A percentile compares a stretch with the other conserved stretches of the same genome.
phyloP scores from a whole-genome alignment of 1,139 yeast species.

The Debaryomyces fabryi region DNA sequence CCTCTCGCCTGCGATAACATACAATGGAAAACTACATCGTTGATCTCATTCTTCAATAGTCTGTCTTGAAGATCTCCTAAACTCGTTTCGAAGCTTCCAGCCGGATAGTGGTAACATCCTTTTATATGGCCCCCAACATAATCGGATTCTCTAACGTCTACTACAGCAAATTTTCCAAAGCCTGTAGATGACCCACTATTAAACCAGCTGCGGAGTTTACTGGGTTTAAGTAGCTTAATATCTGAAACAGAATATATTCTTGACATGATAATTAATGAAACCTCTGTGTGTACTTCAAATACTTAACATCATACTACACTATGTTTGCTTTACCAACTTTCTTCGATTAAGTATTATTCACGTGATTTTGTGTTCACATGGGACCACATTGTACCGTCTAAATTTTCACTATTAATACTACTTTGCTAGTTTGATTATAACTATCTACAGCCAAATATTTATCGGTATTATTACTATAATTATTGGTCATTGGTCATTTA shows the following conservation, averaged over 20 bases:
- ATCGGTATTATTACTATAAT: neutral
- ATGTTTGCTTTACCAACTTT: neutral
- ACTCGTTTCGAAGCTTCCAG: conserved; percentile 46
- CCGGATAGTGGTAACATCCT: conserved; percentile 64
- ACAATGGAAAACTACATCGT: conserved; percentile 83
- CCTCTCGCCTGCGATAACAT: conserved; percentile 90
- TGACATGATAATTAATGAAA: conserved; percentile 13
- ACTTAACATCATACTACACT: neutral
- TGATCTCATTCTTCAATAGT: conserved; percentile 34
- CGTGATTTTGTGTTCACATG: conserved; percentile 1
- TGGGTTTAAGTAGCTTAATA: conserved; percentile 48
- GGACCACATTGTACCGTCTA: neutral
- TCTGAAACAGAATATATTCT: conserved; percentile 29
- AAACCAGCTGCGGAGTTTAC: conserved; percentile 50
- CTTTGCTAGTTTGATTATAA: neutral
- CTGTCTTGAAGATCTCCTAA: conserved; percentile 46
- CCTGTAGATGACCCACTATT: conserved; percentile 35
- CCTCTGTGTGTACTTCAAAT: neutral
- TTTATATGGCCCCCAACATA: conserved; percentile 68
- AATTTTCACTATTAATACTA: neutral
- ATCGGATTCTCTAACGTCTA: conserved; percentile 90
- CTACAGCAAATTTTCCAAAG: conserved; percentile 56
- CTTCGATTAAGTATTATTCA: neutral
- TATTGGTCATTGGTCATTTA: neutral
- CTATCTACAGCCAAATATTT: neutral